Evolutionary conservation across 768 basidiomycete genomes (phyloP), one percentile per base, ranked within the genome.

Genomic region (Mycena chlorophos): DNA sequence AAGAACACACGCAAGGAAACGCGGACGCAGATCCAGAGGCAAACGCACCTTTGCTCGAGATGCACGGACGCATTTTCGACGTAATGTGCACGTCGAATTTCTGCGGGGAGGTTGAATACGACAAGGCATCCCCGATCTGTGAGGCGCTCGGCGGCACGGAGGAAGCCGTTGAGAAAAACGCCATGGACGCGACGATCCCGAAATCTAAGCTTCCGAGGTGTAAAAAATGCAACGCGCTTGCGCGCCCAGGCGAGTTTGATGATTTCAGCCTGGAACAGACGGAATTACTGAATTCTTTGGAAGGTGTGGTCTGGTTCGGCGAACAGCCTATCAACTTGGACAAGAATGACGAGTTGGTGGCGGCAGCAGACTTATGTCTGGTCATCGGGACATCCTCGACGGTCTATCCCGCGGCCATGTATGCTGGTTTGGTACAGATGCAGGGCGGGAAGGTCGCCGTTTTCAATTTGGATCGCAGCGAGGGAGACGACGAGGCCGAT

Each of bases 281-380:
- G n/a, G n/a, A n/a, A n/a, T n/a, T n/a, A n/a, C n/a, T n/a, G n/a
- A n/a, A n/a, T n/a, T n/a, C n/a, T n/a, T n/a, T n/a, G n/a, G n/a
- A n/a, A n/a, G n/a, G n/a, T n/a, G 81, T 84, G 4, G 80, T 84
- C 1, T 85, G 83, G 82, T 86, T 85, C 58, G 79, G 77, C 3
- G 83, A 85, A 61, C 59, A 19, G 30, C 75, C 78, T 1, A 58
- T 67, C 12, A 62, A 74, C 10, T n/a, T 80, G 52, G 65, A 73
- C 19, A 57, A 66, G 25, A 81, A 82, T 49, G 68, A 75, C 39
- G 54, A 70, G 17, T 38, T 79, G 12, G 75, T 83, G 1, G 64
- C 69, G 3, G 52, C 69, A n/a, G 79, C 77, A 6, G 83, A 84
- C 66, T 63, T 85, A 14, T 76, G 76, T 47, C 67, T 85, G 2